These are phyloP conservation scores for Monosporozyma aerobia DNA, from an alignment of 805 yeast genomes.

Conservation along the genomic window DNA sequence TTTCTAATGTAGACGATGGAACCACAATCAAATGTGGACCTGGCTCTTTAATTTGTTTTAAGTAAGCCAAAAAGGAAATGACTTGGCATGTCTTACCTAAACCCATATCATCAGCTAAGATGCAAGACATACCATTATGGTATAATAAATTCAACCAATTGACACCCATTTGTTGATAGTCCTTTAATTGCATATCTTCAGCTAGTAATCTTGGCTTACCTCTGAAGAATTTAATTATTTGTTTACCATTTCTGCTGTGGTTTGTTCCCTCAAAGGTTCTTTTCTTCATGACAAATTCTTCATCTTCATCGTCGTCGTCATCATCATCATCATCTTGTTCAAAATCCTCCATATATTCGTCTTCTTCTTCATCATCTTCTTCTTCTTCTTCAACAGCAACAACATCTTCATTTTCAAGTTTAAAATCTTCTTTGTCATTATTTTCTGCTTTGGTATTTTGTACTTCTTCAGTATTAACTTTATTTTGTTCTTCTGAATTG, in stretches of 20 bases:
- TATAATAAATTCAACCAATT: constrained; percentile 86
- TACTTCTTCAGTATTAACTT: background rate
- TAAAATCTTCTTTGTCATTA: background rate
- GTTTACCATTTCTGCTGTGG: constrained; percentile 7
- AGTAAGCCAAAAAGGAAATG: constrained; percentile 78
- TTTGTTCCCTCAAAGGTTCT: constrained; percentile 18
- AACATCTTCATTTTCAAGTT: constrained; percentile 20
- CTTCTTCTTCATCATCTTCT: constrained; percentile 25
- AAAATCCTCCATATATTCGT: constrained; percentile 23
- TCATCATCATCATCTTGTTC: constrained; percentile 18
- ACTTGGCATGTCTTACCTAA: constrained; percentile 96
- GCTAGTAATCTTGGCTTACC: constrained; percentile 65
- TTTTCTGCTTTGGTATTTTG: constrained; percentile 1
- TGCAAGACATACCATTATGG: constrained; percentile 73
- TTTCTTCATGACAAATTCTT: constrained; percentile 8
- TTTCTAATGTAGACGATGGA: constrained; percentile 93
- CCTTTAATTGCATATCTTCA: constrained; percentile 58
- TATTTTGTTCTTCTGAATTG: background rate
- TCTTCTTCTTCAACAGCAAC: constrained; percentile 28
- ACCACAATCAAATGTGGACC: constrained; percentile 94
- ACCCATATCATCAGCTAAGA: constrained; percentile 98
- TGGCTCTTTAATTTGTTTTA: constrained; percentile 48
- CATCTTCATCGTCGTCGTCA: constrained; percentile 14
- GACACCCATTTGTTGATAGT: constrained; percentile 93
- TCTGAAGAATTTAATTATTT: constrained; percentile 40